Conservation (phyloP, 2,329 filamentous ascomycete genomes). For the Triangularia verruculosa region DNA sequence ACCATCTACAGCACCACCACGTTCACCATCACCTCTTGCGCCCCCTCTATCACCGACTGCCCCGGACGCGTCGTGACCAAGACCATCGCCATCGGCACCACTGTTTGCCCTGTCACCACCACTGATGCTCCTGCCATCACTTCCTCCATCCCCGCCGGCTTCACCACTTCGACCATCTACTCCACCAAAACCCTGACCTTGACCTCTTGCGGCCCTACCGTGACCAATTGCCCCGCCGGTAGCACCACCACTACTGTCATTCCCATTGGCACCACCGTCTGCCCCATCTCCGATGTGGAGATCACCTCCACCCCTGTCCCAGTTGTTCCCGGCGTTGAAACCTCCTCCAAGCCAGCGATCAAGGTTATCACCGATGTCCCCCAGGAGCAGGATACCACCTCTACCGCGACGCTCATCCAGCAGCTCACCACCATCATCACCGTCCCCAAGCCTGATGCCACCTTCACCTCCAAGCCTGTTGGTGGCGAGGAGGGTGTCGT, state of each 20-base stretch:
- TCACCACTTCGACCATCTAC: conserved; percentile 31
- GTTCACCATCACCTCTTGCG: conserved; percentile 35
- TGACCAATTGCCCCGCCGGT: conserved; percentile 42
- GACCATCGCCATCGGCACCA: conserved; percentile 32
- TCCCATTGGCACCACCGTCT: conserved; percentile 37
- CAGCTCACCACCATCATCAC: conserved; percentile 24
- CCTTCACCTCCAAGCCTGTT: background rate
- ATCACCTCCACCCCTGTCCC: background rate
- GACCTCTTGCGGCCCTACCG: conserved; percentile 33
- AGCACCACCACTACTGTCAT: conserved; percentile 34
- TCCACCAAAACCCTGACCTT: conserved; percentile 36
- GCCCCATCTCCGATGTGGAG: conserved; percentile 25
- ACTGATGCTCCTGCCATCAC: conserved; percentile 13
- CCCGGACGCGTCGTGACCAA: conserved; percentile 31
- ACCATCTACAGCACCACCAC: conserved; percentile 33
- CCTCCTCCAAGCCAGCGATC: background rate
- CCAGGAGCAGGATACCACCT: conserved; percentile 13
- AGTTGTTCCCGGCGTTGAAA: background rate
- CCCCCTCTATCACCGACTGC: conserved; percentile 31
- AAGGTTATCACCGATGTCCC: conserved; percentile 3
- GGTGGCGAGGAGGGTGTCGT: background rate
- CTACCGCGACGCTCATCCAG: conserved; percentile 19
- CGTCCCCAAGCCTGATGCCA: conserved; percentile 17
- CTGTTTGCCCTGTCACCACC: conserved; percentile 32
- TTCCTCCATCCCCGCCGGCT: conserved; percentile 17